Evolutionary conservation across 2,329 filamentous ascomycete species (phyloP), one percentile per base, ranked within the genome.

Genomic region (Xylariaceae sp.): DNA sequence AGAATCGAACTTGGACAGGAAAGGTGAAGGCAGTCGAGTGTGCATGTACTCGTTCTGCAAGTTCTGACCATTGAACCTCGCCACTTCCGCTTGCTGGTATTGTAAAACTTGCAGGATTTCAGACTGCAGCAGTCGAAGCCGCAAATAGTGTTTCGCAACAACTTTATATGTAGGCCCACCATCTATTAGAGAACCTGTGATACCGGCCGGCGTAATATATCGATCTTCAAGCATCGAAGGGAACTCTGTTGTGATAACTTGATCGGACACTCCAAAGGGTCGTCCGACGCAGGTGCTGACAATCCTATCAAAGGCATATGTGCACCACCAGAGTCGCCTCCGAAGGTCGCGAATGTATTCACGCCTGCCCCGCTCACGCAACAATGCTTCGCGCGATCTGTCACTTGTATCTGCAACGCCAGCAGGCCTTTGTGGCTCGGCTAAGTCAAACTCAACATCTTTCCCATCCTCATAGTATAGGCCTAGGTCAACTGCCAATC

Each of bases 21-120:
- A 98, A 0, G 94, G 92, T 1, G 91, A 96, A 0, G 90, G 87
- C 1, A 96, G 81, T 48, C 89, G 84, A 3, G 87, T 90, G 68
- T 90, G 89, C 81, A 93, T 92, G 69, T 86, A 91, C 1, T 85
- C 84, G 66, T 91, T 91, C 52, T 78, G 76, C 47, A 79, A 76
- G 67, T 89, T 87, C 45, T 87, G 84, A 3, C 86, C 85, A 45
- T 82, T 80, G 28, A 84, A 82, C 60, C 91, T 84, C 7, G 90
- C 90, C 63, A 89, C 84, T 65, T 95, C 89, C 1, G 92, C 90
- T 74, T 97, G 92, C 60, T 96, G 91, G 72, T 95, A 90, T 73
- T 97, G 94, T 60, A 97, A 78, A 1, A 98, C 94, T 72, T 98
- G 92, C 33, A 97, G 79, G 45, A 98, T 96, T 74, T 98, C 94